Conservation (phyloP, 2,329 filamentous ascomycete genomes). For the Epichloe gansuensis region DNA sequence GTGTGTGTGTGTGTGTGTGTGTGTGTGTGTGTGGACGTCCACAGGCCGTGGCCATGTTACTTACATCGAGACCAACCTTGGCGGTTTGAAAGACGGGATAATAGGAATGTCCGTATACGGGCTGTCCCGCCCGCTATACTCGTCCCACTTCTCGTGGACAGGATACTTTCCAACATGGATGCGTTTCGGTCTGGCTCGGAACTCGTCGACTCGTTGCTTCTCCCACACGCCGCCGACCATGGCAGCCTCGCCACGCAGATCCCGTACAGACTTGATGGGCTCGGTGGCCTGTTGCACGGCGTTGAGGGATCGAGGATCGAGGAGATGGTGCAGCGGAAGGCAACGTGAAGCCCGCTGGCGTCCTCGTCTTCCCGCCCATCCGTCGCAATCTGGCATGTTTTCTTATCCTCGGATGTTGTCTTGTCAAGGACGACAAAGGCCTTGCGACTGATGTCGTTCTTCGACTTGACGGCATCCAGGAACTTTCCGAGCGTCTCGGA, state of each 20-base stretch:
- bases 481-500: not conserved
- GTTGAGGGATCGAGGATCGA: not conserved
- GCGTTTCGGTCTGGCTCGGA: not conserved
- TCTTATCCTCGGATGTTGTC: not conserved
- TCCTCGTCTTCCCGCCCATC: not conserved
- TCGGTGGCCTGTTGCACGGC: not conserved
- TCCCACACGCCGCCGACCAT: not conserved
- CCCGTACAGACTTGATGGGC: not conserved
- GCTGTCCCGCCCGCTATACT: not conserved
- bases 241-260: not conserved
- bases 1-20: too few species aligned
- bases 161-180: not conserved
- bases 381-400: not conserved
- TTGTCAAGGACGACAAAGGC: conserved; percentile 1
- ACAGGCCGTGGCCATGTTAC: not conserved
- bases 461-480: not conserved
- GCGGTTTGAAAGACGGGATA: not conserved
- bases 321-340: not conserved
- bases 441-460: not conserved
- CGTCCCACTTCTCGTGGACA: not conserved
- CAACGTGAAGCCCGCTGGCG: not conserved
- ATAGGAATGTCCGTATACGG: not conserved
- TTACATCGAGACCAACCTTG: not conserved
- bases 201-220: not conserved
- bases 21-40: too few species aligned